Conservation (phyloP, 2,329 filamentous ascomycete genomes). For the Purpureocillium lavendulum region DNA sequence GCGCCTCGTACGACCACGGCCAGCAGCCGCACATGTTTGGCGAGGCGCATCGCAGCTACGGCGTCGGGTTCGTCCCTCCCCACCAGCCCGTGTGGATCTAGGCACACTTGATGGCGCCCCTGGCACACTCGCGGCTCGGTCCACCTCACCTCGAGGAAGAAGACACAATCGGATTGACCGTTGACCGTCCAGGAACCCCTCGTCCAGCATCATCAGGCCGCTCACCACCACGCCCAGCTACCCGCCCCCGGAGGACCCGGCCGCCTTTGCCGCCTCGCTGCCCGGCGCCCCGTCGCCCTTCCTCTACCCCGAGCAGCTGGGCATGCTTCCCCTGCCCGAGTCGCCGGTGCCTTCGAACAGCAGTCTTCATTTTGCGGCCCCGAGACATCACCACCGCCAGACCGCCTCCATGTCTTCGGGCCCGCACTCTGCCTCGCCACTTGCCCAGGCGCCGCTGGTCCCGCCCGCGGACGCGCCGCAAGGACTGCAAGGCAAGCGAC, state of each 20-base stretch:
- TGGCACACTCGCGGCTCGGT: slow-evolving; percentile 2
- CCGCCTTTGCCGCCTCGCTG: slow-evolving; percentile 25
- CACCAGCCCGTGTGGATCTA: slow-evolving; percentile 55
- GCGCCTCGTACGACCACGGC: slow-evolving; percentile 31
- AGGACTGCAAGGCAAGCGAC: slow-evolving; percentile 23
- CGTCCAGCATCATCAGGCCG: slow-evolving; percentile 13
- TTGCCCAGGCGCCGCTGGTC: slow-evolving; percentile 22
- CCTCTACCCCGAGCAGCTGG: slow-evolving; percentile 31
- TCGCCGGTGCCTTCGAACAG: slow-evolving; percentile 29
- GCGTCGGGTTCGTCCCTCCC: slow-evolving; percentile 54
- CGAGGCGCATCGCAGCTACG: slow-evolving; percentile 29
- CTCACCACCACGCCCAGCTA: slow-evolving; percentile 36
- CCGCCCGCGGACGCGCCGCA: slow-evolving; percentile 7
- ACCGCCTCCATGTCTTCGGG: slow-evolving; percentile 24
- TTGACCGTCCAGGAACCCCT: slow-evolving; percentile 36
- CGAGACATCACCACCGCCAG: slow-evolving; percentile 27
- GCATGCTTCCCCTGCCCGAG: slow-evolving; percentile 37
- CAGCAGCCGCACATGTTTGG: slow-evolving; percentile 37
- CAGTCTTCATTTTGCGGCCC: slow-evolving; percentile 12
- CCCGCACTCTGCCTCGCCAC: slow-evolving; percentile 25
- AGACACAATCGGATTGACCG: slow-evolving; percentile 45
- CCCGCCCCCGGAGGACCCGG: slow-evolving; percentile 33
- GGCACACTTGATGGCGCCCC: slow-evolving; percentile 23
- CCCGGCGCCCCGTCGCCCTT: slow-evolving; percentile 35
- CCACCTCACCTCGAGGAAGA: slow-evolving; percentile 14